Conservation (phyloP, 371 early-diverging fungal species). For the Mortierella sp. region DNA sequence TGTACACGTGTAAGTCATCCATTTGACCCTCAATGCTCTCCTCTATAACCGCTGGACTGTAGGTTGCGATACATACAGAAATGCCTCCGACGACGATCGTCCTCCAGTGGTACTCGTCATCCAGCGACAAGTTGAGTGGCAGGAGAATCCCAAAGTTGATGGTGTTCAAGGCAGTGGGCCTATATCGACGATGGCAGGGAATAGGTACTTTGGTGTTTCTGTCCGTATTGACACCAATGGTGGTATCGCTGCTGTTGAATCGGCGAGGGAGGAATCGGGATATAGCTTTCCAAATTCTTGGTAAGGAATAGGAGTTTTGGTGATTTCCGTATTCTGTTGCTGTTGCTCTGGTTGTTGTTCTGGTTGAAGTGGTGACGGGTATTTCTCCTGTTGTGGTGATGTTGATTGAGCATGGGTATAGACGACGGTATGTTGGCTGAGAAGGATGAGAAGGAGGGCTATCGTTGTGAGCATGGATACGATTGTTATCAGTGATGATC, state of each 20-base stretch:
- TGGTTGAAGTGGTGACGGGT: neutral
- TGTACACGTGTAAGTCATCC: neutral
- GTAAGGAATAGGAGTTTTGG: no score
- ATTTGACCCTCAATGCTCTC: no score
- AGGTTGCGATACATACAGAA: conserved; percentile 9
- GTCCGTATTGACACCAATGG: neutral
- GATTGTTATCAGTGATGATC: neutral
- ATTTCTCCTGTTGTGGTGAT: neutral
- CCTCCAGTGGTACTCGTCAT: conserved; percentile 2
- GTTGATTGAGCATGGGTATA: neutral
- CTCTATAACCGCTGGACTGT: no score
- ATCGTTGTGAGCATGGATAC: neutral
- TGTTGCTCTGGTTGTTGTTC: neutral
- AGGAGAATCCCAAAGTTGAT: conserved; percentile 16
- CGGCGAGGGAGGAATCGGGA: no score
- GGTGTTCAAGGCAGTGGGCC: conserved; percentile 6
- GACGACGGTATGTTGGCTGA: neutral
- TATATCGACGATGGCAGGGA: conserved; percentile 11
- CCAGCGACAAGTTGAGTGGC: conserved; percentile 9
- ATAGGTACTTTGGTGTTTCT: conserved; percentile 6
- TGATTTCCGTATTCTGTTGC: neutral
- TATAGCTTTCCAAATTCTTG: no score
- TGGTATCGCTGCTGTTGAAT: neutral
- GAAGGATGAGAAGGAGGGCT: neutral
- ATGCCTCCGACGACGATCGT: neutral